Conservation (phyloP, 208 protist genomes). For the Naegleria lovaniensis region DNA sequence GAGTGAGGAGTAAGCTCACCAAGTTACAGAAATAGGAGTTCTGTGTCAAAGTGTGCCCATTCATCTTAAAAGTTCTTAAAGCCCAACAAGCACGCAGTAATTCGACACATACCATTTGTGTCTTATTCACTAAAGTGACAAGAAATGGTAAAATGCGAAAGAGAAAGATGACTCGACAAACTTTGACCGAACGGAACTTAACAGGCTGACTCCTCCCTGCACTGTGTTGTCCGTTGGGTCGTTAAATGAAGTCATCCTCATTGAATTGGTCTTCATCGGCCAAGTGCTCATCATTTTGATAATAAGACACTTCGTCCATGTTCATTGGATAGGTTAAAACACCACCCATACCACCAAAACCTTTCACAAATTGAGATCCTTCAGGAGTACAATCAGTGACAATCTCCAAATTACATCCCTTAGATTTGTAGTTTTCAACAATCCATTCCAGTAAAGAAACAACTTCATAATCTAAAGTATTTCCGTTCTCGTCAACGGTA, state of each 20-base stretch:
- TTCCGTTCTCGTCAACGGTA: conserved; percentile 19
- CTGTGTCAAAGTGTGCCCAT: background rate
- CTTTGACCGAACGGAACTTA: background rate
- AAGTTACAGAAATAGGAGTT: background rate
- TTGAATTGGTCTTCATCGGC: background rate
- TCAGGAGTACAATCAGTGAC: conserved; percentile 89
- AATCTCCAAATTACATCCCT: conserved; percentile 88
- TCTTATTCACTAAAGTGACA: background rate
- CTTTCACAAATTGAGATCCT: conserved; percentile 93
- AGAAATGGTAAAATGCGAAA: background rate
- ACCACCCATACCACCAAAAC: conserved; percentile 95
- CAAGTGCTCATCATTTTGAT: conserved; percentile 9
- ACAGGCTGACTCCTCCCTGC: background rate
- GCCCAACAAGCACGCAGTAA: background rate
- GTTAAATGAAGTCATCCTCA: conserved; percentile 17
- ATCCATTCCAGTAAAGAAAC: conserved; percentile 96
- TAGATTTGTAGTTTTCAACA: conserved; percentile 95
- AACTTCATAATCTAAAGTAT: conserved; percentile 71
- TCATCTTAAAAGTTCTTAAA: background rate
- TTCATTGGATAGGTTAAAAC: conserved; percentile 45
- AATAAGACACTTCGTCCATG: background rate
- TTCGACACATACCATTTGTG: background rate
- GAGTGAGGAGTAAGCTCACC: background rate
- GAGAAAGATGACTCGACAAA: conserved; percentile 8
- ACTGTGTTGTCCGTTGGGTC: background rate